phyloP scores from a whole-genome alignment of 352 stramenopile genomes.

The Globisporangium acanthophoron region DNA sequence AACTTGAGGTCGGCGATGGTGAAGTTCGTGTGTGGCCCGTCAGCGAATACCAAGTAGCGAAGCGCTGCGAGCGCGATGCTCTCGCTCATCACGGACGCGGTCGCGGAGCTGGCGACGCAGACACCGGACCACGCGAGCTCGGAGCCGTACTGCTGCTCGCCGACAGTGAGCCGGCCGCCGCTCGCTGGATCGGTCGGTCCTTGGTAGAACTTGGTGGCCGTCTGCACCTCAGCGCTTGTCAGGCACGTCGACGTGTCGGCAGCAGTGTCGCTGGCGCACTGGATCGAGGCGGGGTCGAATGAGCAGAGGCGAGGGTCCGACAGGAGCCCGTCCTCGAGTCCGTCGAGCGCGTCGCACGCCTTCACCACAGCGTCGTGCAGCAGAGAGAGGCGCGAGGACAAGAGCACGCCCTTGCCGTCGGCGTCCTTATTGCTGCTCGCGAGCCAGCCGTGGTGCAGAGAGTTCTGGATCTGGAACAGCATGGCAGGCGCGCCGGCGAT shows the following conservation, averaged over 20 bases:
- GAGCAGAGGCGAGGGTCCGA: neutral
- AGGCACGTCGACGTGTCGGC: constrained; percentile 34
- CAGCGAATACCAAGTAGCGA: constrained; percentile 35
- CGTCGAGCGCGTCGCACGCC: neutral
- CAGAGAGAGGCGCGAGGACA: constrained; percentile 22
- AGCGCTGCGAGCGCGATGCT: constrained; percentile 28
- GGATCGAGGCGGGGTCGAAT: neutral
- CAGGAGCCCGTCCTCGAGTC: neutral
- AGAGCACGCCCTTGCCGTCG: constrained; percentile 21
- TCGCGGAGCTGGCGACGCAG: constrained; percentile 26
- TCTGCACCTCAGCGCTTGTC: constrained; percentile 22
- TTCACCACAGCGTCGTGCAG: constrained; percentile 22
- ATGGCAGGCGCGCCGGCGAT: constrained; percentile 16
- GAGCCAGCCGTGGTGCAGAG: constrained; percentile 16
- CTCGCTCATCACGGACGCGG: constrained; percentile 21
- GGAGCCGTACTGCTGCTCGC: constrained; percentile 34
- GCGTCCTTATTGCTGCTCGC: constrained; percentile 22
- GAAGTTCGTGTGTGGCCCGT: constrained; percentile 30
- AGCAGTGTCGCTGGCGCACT: constrained; percentile 8
- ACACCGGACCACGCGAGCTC: constrained; percentile 37
- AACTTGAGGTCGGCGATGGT: constrained; percentile 36
- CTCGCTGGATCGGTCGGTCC: constrained; percentile 22
- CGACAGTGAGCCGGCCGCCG: constrained; percentile 30
- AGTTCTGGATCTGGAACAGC: constrained; percentile 15
- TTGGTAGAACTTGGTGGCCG: constrained; percentile 32